Evolutionary conservation across 2,329 filamentous ascomycete genomes (phyloP), one percentile per base, ranked within the genome.

Genomic region (Ophiostoma pallidulum): DNA sequence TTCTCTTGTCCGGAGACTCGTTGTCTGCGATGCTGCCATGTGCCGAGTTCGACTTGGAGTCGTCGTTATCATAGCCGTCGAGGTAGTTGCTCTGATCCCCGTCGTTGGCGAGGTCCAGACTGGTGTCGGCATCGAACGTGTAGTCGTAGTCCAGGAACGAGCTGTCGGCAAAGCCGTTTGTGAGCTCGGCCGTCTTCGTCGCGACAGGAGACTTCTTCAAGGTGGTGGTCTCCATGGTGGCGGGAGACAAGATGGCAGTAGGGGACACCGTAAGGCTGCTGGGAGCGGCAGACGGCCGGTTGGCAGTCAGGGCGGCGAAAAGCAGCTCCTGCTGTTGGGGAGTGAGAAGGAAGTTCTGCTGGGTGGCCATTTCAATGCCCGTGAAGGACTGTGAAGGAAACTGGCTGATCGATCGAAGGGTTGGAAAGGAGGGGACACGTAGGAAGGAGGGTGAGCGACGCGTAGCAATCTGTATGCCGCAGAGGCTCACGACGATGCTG

Each of bases 121-220:
- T 82, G 31, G 75, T 77, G 59, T 90, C 85, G 50, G 51, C 46
- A 50, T 90, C 86, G 49, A 88, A 80, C 40, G 86, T 82, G 54
- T 85, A 82, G 55, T 85, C 81, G 58, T 89, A 92, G 54, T 95
- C 88, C 49, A 94, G 73, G 59, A 82, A 90, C 0, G 90, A 88
- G 54, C 84, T 92, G 41, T 89, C 84, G 28, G 88, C 79, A 38
- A 79, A 75, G 53, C 70, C 74, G 47, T 57, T 60, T 39, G 78
- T 65, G 29, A 50, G 18, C 22, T 71, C 68, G 2, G 69, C 66
- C 56, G 65, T 64, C 55, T 70, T 68, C 40, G 63, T 56, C 14
- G 74, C 66, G 39, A 62, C 56, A 14, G 74, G 72, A 10, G 74
- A 76, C 45, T 67, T 67, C 51, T 73, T 70, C 53, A 77, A 63